A percentile compares a stretch with the other conserved stretches of the same genome.
Conservation (phyloP, 306 rosid genomes). For the Prunus salicina region DNA sequence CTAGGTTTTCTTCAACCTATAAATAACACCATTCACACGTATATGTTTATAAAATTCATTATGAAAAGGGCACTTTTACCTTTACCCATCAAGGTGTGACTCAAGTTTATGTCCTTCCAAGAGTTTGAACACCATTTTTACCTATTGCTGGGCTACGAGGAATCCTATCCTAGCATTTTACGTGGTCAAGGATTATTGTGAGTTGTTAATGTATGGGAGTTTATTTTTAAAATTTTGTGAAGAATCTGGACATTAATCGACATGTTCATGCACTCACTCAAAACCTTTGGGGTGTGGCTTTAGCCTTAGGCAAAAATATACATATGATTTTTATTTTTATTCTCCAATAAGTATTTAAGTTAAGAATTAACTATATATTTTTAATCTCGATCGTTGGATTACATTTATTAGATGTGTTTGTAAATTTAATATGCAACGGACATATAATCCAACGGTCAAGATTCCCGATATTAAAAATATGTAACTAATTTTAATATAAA, state of each 20-base stretch:
- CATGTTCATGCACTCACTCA: slow-evolving; percentile 5
- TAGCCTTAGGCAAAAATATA: not conserved
- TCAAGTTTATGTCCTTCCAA: not conserved
- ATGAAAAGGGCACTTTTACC: not conserved
- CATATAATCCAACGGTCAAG: too few relatives aligned
- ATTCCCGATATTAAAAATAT: too few relatives aligned
- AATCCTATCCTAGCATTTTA: too few relatives aligned
- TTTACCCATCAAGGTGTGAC: not conserved
- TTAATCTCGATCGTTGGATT: fast-evolving
- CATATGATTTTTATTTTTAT: too few relatives aligned
- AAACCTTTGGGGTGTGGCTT: not conserved
- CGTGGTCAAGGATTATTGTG: too few relatives aligned
- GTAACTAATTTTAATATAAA: too few relatives aligned
- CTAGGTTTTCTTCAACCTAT: not conserved
- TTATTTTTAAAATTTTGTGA: not conserved
- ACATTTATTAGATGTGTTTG: too few relatives aligned
- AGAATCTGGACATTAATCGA: not conserved
- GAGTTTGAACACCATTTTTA: not conserved
- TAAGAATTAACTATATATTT: too few relatives aligned
- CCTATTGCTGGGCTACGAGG: too few relatives aligned
- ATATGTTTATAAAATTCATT: not conserved
- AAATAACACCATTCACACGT: not conserved
- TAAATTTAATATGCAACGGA: too few relatives aligned
- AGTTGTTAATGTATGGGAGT: too few relatives aligned
- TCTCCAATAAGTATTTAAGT: too few relatives aligned